Evolutionary conservation across 2,329 filamentous ascomycete species (phyloP).

Genomic region (Colletotrichum sp.): DNA sequence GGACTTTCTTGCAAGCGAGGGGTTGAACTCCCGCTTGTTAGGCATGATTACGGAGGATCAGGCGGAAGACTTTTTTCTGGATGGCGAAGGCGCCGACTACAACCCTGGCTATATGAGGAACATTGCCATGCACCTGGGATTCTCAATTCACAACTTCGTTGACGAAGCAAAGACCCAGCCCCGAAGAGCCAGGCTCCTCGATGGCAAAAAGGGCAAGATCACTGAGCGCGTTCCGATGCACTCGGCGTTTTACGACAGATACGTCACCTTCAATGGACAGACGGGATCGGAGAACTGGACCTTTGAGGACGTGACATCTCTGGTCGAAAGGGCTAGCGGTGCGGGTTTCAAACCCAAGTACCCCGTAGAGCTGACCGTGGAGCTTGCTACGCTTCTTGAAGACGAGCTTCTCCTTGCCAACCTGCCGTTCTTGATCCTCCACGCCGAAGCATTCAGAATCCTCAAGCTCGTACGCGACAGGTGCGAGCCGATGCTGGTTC

Average conservation of each 20-base stretch:
- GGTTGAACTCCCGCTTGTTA: background rate
- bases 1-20: too few relatives aligned
- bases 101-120: background rate
- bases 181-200: background rate
- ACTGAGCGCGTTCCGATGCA: background rate
- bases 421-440: background rate
- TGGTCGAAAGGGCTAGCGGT: background rate
- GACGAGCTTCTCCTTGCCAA: background rate
- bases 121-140: background rate
- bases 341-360: background rate
- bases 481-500: background rate
- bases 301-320: background rate
- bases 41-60: background rate
- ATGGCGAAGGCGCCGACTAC: background rate
- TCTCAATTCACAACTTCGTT: background rate
- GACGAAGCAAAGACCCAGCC: background rate
- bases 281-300: background rate
- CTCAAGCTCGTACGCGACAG: background rate
- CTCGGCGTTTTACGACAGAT: background rate
- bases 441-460: background rate
- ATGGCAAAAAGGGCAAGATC: background rate
- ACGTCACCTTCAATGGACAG: background rate
- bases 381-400: background rate
- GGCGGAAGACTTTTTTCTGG: background rate
- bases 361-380: background rate